Percentiles rank a stretch among this genome's conserved stretches.
Evolutionary conservation across 164 flowering plant species (phyloP).

Genomic region (Liquidambar formosana): DNA sequence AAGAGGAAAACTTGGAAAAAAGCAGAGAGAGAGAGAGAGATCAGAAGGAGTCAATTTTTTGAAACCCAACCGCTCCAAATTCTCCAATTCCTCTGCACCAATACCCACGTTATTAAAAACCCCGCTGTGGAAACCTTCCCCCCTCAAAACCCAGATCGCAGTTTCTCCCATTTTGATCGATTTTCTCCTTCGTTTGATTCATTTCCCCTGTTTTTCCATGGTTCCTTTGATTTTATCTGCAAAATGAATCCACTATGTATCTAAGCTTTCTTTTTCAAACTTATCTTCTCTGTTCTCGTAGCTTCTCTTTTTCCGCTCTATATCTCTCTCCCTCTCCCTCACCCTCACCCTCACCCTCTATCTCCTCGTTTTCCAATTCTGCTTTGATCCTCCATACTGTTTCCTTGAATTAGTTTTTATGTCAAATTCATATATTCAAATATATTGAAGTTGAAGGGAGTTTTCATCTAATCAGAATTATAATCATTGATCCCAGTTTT

Average conservation of each 20-base stretch:
- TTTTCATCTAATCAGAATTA: neutral
- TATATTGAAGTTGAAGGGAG: neutral
- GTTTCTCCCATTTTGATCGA: constrained; percentile 16
- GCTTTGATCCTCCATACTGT: too few species aligned
- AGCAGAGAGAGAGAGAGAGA: constrained; percentile 6
- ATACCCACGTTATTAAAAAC: constrained; percentile 22
- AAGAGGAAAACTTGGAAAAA: constrained; percentile 12
- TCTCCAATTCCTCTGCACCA: constrained; percentile 18
- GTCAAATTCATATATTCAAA: neutral
- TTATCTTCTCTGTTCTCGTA: neutral
- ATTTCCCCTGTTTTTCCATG: constrained; percentile 17
- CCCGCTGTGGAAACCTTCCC: constrained; percentile 20
- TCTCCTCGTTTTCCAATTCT: too few species aligned
- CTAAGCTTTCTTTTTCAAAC: neutral
- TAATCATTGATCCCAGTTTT: neutral
- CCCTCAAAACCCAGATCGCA: constrained; percentile 30
- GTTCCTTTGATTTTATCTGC: neutral
- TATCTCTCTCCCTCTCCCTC: neutral
- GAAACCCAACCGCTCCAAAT: constrained; percentile 36
- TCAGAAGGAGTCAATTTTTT: constrained; percentile 12
- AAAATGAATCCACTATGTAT: neutral
- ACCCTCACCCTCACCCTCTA: too few species aligned
- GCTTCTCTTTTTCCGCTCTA: neutral
- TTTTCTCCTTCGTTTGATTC: neutral
- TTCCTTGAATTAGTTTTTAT: too few species aligned